Conservation (phyloP, 2,329 filamentous ascomycete genomes). For the Pseudonectria foliicola region DNA sequence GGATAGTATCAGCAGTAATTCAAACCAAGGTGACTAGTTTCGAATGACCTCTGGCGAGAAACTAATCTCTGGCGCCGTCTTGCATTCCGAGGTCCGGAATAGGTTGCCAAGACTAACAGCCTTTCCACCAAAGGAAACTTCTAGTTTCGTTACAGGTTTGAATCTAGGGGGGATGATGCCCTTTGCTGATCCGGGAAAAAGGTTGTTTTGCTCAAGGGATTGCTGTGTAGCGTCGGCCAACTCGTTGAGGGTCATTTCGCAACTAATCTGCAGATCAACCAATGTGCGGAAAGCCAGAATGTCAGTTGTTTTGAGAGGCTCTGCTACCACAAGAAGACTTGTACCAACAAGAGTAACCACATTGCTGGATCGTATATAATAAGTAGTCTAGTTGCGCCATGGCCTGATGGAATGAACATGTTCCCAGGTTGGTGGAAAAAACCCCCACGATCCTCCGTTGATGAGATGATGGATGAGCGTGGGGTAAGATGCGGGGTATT, state of each 20-base stretch:
- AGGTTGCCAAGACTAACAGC: slow-evolving; percentile 30
- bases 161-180: slow-evolving; percentile 36
- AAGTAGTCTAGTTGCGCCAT: no score
- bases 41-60: slow-evolving; percentile 27
- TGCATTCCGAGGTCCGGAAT: slow-evolving; percentile 33
- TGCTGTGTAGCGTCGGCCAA: slow-evolving; percentile 13
- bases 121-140: slow-evolving; percentile 29
- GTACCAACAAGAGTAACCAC: no score
- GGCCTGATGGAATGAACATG: no score
- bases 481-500: no score
- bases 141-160: slow-evolving; percentile 32
- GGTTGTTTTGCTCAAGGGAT: slow-evolving; percentile 30
- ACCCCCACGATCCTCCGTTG: no score
- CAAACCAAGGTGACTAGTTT: rapidly evolving
- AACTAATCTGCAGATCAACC: no score
- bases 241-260: slow-evolving; percentile 13
- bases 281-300: no score
- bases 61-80: slow-evolving; percentile 28
- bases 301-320: no score
- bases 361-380: no score
- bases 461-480: no score
- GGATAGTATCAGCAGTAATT: not conserved
- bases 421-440: no score
- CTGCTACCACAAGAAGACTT: no score
- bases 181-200: slow-evolving; percentile 34